Conservation (phyloP, 2,329 filamentous ascomycete genomes). For the Trichoderma afroharzianum region DNA sequence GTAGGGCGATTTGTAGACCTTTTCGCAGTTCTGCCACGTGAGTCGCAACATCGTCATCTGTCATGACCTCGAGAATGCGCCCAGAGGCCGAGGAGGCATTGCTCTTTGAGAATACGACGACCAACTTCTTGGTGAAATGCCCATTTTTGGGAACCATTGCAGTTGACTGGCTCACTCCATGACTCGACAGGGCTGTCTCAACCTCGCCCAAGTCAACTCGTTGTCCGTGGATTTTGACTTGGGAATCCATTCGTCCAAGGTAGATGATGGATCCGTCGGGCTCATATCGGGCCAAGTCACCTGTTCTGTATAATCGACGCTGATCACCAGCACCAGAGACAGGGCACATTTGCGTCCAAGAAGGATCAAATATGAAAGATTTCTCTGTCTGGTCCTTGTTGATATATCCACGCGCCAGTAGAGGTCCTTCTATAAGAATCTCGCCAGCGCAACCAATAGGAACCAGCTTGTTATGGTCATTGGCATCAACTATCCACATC, state of each 20-base stretch:
- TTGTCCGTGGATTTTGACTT: conserved; percentile 55
- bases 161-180: neutral
- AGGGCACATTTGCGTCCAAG: neutral
- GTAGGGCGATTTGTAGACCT: neutral
- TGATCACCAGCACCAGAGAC: neutral
- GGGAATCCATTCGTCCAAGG: conserved; percentile 50
- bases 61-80: neutral
- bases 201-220: conserved; percentile 39
- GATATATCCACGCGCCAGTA: conserved; percentile 8
- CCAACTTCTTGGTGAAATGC: neutral
- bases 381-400: neutral
- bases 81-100: neutral
- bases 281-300: conserved; percentile 42
- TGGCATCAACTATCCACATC: conserved; percentile 11
- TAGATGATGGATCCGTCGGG: conserved; percentile 38
- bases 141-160: neutral
- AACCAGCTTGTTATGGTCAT: neutral
- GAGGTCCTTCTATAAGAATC: conserved; percentile 9
- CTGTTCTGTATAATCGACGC: conserved; percentile 40
- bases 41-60: neutral
- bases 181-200: neutral
- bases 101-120: neutral
- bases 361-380: neutral
- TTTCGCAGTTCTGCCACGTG: neutral
- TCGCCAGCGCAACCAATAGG: conserved; percentile 16